Evolutionary conservation across 1,139 yeast genomes (phyloP), one percentile per base, ranked within the genome.

Genomic region (Pneumocystis sp.): DNA sequence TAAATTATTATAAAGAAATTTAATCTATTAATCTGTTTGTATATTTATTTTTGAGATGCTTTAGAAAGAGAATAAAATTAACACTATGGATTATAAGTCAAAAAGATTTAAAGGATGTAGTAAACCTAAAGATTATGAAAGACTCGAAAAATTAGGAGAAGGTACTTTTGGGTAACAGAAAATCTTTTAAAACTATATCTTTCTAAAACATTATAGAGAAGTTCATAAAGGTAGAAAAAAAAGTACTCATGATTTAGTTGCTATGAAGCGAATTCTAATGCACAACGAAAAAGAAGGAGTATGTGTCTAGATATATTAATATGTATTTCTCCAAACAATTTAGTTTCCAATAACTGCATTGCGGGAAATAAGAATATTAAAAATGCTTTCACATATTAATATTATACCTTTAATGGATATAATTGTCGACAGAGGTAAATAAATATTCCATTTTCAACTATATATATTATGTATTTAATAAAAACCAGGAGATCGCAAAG

Each of bases 341-440:
- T 59, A 70, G 44, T 90, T 93, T 73, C 98, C 99, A 0, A 85
- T 95, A 34, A 95, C 98, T 0, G 97, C 98, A 3, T 82, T 91
- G 76, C 81, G 99, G 69, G 99, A 95, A 73, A 90, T 93, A 68
- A 83, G 88, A 29, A 89, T 91, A 29, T 78, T 95, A 74, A 89
- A 89, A 74, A 81, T 81, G 67, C 77, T 95, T 65, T 76, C 80
- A 65, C 90, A 91, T 72, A 76, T 78, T 42, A 89, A 95, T 74
- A 82, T 93, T 37, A 79, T 95, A 42, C 89, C 85, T 67, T 79
- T 93, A 63, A 73, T 86, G n/a, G 97, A 90, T 70, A 86, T 91
- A 86, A 82, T 91, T 0, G 84, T 87, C 68, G 89, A 86, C 70
- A 80, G 80, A 71, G 76, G 65, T 70, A 70, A 66, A 45, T 68